Conservation (phyloP, 2,329 filamentous ascomycete species). For the Xylariales sp. region DNA sequence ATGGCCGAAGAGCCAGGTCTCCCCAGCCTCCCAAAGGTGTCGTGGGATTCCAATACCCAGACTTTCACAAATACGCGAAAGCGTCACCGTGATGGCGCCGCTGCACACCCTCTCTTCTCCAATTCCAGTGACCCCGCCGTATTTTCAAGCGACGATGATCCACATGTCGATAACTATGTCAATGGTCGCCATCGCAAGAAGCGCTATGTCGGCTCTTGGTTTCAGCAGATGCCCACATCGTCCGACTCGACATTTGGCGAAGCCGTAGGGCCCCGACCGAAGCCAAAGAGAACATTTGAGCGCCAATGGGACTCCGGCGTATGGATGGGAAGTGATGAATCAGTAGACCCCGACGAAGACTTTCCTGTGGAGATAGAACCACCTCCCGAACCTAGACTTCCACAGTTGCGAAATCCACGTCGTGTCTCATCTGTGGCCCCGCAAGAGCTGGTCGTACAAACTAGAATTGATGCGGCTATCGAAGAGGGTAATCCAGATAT, state of each 20-base stretch:
- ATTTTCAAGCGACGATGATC: constrained; percentile 79
- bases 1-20: constrained; percentile 55
- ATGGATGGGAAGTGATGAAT: constrained; percentile 72
- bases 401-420: constrained; percentile 51
- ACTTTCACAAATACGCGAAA: constrained; percentile 53
- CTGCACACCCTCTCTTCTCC: constrained; percentile 55
- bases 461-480: constrained; percentile 63
- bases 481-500: constrained; percentile 70
- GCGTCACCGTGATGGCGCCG: constrained; percentile 50
- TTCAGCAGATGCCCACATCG: constrained; percentile 66
- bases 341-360: constrained; percentile 59
- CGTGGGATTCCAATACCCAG: constrained; percentile 49
- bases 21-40: constrained; percentile 50
- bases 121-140: constrained; percentile 77
- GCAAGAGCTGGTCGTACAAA: constrained; percentile 59
- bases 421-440: constrained; percentile 49
- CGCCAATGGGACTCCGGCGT: constrained; percentile 76
- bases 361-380: constrained; percentile 52
- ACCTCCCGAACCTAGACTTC: constrained; percentile 52
- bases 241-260: constrained; percentile 62
- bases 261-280: constrained; percentile 49
- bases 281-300: constrained; percentile 64
- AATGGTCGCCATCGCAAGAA: constrained; percentile 68
- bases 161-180: constrained; percentile 72
- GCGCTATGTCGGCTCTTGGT: constrained; percentile 76